Base-by-base conservation (phyloP, 2,329 filamentous ascomycete genomes). In the Gnomoniopsis smithogilvyi region DNA sequence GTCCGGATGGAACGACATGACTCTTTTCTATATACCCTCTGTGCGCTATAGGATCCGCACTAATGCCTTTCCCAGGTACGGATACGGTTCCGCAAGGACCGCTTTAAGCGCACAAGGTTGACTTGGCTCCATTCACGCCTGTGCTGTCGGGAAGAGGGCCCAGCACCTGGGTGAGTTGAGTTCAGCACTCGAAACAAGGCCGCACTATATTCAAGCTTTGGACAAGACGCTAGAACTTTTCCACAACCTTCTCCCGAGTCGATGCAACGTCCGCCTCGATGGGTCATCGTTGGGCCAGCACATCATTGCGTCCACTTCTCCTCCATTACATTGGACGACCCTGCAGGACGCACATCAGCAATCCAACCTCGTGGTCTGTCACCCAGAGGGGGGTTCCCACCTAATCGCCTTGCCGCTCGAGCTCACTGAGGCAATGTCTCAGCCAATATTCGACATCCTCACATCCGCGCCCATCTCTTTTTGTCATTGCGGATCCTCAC, bases 181-280 rank as follows among this genome's bases (percentile, higher is more conserved):
- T 53, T 43, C 19, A 30, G 22, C 38, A 17, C 34, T 22, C 38
- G 50, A 24, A 36, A 53, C 34, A 14, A 21, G 22, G 14, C 41
- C 38, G n/a, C 51, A 30, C 30, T 43, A 50, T 6, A 19, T 46
- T 24, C 54, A 21, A 24, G 22, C 19, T 46, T 47, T 47, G 46
- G 51, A 54, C 46, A 61, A 54, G 50, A 36, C 57, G 57, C 59
- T 45, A 61, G 59, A 61, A 61, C 36, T 51, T 51, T 58, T 61
- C 55, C 22, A 47, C 38, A 19, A 34, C 46, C 51, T 58, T 58
- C 56, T 51, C 51, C 50, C 49, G 48, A 53, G 48, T 45, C 58
- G 46, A 46, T 59, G 33, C 57, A 50, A 51, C 58, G 30, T 46
- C 46, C 41, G 50, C 41, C 51, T 51, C 30, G 46, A 53, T 57